These are phyloP conservation scores for Linum usitatissimum DNA, from an alignment of 345 rosid species.

Conservation along the genomic window DNA sequence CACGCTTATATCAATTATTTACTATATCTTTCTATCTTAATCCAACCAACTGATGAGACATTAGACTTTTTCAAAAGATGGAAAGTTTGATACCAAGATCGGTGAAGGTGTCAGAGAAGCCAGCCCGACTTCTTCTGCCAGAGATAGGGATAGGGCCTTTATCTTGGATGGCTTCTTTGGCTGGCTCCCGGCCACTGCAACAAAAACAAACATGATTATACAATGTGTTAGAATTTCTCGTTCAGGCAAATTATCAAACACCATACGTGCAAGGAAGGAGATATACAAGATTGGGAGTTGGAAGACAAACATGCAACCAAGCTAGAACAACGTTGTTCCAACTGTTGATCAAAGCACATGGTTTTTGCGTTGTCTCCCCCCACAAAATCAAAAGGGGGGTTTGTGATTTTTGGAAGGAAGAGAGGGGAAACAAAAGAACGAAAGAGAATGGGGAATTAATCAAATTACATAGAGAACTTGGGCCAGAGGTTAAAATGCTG, in stretches of 20 bases:
- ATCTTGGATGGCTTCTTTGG: slow-evolving; percentile 19
- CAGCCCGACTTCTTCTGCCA: slow-evolving; percentile 30
- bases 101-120: slow-evolving; percentile 38
- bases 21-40: no score
- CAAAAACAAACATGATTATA: neutral
- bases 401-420: no score
- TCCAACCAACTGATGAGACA: no score
- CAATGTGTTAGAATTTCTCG: neutral
- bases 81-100: slow-evolving; percentile 28
- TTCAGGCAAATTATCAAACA: neutral
- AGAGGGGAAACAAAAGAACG: neutral
- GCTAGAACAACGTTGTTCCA: neutral
- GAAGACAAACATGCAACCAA: slow-evolving; percentile 1
- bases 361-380: neutral
- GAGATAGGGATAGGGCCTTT: slow-evolving; percentile 15
- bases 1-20: no score
- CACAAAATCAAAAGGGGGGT: neutral
- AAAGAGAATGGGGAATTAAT: neutral
- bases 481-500: neutral
- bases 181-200: slow-evolving; percentile 9
- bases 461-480: neutral
- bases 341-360: neutral
- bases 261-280: neutral
- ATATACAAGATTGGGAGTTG: neutral
- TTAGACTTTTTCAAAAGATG: no score